phyloP scores from a whole-genome alignment of 2,329 filamentous ascomycete species.

The Fusarium tricinctum region DNA sequence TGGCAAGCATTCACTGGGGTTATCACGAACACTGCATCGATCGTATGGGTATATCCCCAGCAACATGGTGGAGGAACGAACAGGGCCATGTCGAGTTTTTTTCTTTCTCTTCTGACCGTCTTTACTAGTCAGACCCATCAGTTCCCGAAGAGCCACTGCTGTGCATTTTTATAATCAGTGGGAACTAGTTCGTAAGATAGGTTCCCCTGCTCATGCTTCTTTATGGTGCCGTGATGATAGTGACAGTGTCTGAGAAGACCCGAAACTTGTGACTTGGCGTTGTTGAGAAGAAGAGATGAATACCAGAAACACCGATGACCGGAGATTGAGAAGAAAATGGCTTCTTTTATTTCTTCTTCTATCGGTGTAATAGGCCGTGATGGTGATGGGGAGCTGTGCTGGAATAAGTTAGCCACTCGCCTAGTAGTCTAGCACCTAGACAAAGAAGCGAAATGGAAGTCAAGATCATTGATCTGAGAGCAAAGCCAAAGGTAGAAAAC shows the following conservation, averaged over 20 bases:
- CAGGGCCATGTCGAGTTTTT: constrained; percentile 7
- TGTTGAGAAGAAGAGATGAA: constrained; percentile 14
- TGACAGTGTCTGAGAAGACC: constrained; percentile 24
- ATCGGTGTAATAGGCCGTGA: constrained; percentile 4
- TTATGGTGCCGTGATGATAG: constrained; percentile 20
- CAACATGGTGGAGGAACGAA: constrained; percentile 28
- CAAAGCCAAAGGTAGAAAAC: neutral
- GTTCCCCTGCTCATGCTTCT: constrained; percentile 6
- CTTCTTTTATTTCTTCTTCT: neutral
- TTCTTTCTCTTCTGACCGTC: constrained; percentile 19
- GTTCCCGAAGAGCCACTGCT: constrained; percentile 7
- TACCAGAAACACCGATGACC: constrained; percentile 19
- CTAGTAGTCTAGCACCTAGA: constrained; percentile 16
- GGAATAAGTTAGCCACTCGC: constrained; percentile 27
- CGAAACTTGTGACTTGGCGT: constrained; percentile 36
- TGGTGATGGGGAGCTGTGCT: constrained; percentile 22
- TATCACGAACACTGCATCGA: constrained; percentile 29
- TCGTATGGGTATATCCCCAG: constrained; percentile 16
- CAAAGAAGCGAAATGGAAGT: constrained; percentile 45
- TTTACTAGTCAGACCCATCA: constrained; percentile 17
- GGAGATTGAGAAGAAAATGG: constrained; percentile 14
- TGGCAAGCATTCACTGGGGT: constrained; percentile 20
- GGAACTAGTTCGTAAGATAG: constrained; percentile 16
- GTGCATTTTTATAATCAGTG: constrained; percentile 33
- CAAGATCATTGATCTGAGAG: constrained; percentile 34